A percentile compares a stretch with the other conserved stretches of the same genome.
Conservation (phyloP, 148 eudicot genomes). For the Heliosperma pusillum region DNA sequence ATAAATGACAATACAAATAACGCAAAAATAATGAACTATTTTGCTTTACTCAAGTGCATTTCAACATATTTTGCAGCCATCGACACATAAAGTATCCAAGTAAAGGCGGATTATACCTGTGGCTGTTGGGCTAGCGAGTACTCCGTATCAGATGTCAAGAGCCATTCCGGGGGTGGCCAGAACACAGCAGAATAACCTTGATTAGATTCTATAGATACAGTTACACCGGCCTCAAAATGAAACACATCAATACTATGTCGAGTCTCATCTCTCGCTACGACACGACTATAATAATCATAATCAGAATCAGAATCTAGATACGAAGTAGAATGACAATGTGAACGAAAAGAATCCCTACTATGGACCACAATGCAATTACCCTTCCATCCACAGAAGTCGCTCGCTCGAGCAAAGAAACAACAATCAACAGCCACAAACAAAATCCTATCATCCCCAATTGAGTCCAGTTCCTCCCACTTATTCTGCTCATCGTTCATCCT, state of each 20-base stretch:
- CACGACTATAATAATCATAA: background rate
- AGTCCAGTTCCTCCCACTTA: conserved; percentile 11
- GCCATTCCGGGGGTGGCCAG: conserved; percentile 4
- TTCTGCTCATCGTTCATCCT: too few species aligned
- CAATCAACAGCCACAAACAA: too few species aligned
- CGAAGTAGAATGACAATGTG: background rate
- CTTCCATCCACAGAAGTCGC: background rate
- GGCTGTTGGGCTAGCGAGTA: background rate
- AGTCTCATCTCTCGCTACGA: too few species aligned
- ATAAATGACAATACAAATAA: too few species aligned
- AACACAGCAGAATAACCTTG: conserved; percentile 1
- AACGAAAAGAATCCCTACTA: background rate
- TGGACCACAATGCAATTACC: conserved; percentile 7
- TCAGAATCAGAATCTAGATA: background rate
- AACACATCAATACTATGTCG: background rate
- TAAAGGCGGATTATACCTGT: too few species aligned
- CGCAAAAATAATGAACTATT: too few species aligned
- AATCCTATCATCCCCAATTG: too few species aligned
- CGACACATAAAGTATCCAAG: too few species aligned
- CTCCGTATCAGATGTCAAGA: background rate
- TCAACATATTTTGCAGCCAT: too few species aligned
- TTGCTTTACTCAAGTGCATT: too few species aligned
- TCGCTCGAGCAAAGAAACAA: too few species aligned
- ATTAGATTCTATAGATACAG: background rate
- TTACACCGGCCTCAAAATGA: background rate